Percentiles rank a stretch among this genome's conserved stretches.
These are phyloP conservation scores for Candida qinlingensis DNA, from an alignment of 805 yeast genomes.

Conservation along the genomic window DNA sequence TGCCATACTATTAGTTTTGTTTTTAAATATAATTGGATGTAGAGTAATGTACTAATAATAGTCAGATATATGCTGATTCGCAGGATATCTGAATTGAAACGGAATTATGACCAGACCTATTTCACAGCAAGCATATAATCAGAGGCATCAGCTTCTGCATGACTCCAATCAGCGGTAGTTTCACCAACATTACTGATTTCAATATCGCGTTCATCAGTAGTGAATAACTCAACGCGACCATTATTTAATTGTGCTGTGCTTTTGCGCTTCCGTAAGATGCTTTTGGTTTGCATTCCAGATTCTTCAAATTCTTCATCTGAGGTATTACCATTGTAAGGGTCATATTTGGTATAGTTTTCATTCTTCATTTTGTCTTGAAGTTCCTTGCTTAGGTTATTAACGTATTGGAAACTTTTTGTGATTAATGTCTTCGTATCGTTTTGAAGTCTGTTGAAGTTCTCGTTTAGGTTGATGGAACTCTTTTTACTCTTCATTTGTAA, in stretches of 20 bases:
- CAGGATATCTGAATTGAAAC: background rate
- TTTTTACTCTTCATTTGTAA: slow-evolving; percentile 1
- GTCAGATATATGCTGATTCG: too few species aligned
- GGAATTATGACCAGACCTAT: slow-evolving; percentile 1
- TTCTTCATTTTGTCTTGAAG: slow-evolving; percentile 23
- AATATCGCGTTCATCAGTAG: slow-evolving; percentile 8
- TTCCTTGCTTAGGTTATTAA: slow-evolving; percentile 26
- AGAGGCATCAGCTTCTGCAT: slow-evolving; percentile 24
- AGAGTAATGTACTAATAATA: background rate
- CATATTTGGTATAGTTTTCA: slow-evolving; percentile 20
- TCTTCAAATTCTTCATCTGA: slow-evolving; percentile 6
- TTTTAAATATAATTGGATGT: too few species aligned
- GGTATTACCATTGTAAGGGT: slow-evolving; percentile 4
- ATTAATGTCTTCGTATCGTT: slow-evolving; percentile 20
- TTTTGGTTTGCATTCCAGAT: background rate
- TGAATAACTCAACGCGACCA: background rate
- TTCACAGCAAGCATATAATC: slow-evolving; percentile 24
- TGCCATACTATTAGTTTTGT: background rate
- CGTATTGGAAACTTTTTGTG: slow-evolving; percentile 18
- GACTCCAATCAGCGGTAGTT: slow-evolving; percentile 21
- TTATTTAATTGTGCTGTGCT: background rate
- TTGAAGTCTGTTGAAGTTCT: slow-evolving; percentile 20
- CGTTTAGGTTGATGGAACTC: slow-evolving; percentile 4
- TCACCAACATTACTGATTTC: slow-evolving; percentile 17
- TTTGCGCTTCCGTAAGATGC: background rate